Conservation (phyloP, 2,329 filamentous ascomycete species). For the Colletotrichum truncatum region DNA sequence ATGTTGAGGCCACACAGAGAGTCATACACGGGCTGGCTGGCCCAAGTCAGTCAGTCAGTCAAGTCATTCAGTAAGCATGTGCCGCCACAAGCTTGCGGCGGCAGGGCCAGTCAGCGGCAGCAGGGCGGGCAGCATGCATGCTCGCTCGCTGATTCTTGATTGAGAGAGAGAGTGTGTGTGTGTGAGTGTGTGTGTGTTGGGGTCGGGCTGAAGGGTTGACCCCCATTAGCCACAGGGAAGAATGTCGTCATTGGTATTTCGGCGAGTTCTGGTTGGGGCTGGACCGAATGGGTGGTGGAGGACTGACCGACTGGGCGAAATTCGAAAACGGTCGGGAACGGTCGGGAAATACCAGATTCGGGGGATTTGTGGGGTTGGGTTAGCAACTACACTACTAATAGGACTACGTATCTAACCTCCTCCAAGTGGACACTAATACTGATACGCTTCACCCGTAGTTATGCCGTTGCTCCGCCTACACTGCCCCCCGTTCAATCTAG, state of each 20-base stretch:
- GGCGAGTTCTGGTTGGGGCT: background rate
- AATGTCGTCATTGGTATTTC: conserved; percentile 1
- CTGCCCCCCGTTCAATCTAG: conserved; percentile 2
- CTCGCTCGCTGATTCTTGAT: background rate
- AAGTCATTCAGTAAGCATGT: conserved; percentile 11
- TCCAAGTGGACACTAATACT: too few relatives aligned
- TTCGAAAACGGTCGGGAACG: conserved; percentile 6
- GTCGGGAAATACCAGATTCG: background rate
- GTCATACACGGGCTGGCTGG: too few relatives aligned
- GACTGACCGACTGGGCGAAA: too few relatives aligned
- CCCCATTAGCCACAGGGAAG: background rate
- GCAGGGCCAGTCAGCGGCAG: background rate
- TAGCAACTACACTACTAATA: background rate
- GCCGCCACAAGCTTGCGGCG: too few relatives aligned
- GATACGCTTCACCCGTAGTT: background rate
- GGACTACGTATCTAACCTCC: too few relatives aligned
- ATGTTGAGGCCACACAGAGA: background rate
- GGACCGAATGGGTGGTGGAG: background rate
- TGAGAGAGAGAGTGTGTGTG: background rate
- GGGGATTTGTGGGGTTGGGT: background rate
- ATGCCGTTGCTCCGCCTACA: background rate
- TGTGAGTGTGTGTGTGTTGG: background rate
- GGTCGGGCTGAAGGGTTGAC: background rate
- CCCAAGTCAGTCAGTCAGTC: too few relatives aligned
- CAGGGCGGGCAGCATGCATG: background rate